phyloP scores from a whole-genome alignment of 192 early-diverging fungal genomes.

The Entrophospora sp. region DNA sequence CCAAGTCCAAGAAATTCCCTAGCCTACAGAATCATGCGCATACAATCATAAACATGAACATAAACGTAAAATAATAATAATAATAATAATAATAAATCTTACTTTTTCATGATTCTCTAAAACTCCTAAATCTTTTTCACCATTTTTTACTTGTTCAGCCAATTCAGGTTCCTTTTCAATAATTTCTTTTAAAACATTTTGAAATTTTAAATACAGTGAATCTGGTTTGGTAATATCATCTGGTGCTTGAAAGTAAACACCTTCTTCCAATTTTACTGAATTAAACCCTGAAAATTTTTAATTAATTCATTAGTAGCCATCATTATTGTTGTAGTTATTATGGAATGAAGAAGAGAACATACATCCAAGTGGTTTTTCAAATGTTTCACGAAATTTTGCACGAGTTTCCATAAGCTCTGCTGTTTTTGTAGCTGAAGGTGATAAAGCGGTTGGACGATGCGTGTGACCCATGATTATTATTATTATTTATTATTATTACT shows the following conservation, averaged over 20 bases:
- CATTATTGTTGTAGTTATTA: neutral
- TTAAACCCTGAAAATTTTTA: neutral
- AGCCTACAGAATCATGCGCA: too few species aligned
- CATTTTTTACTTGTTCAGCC: conserved; percentile 5
- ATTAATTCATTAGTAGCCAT: neutral
- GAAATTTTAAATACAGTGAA: conserved; percentile 13
- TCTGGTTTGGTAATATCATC: conserved; percentile 2
- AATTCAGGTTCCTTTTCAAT: conserved; percentile 14
- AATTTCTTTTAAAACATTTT: conserved; percentile 9
- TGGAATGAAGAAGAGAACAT: neutral
- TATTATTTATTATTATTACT: too few species aligned
- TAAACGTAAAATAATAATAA: too few species aligned
- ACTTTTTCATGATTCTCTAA: conserved; percentile 18
- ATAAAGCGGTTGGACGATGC: conserved; percentile 15
- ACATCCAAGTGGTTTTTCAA: conserved; percentile 18
- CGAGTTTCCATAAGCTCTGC: conserved; percentile 16
- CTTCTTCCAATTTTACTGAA: conserved; percentile 17
- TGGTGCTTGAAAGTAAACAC: conserved; percentile 18
- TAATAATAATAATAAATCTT: neutral
- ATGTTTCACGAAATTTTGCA: conserved; percentile 6
- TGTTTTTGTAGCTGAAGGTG: conserved; percentile 3
- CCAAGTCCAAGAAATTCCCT: too few species aligned
- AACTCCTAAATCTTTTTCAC: conserved; percentile 13
- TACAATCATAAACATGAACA: too few species aligned
- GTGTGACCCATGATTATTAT: too few species aligned